Base-by-base conservation (phyloP, 169 alveolate species). In the Cryptosporidium sp. region DNA sequence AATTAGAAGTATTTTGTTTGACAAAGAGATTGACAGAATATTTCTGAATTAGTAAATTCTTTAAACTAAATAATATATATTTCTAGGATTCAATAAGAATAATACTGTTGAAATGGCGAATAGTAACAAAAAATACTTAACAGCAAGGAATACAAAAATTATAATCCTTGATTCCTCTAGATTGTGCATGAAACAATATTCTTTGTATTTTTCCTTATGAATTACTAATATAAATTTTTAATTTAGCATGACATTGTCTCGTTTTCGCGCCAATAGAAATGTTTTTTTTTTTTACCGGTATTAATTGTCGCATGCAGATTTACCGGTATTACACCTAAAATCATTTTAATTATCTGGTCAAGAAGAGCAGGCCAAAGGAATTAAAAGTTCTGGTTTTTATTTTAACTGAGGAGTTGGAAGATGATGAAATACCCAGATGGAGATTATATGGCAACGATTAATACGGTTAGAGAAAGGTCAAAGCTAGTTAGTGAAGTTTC, bases 1-100 rank as follows among this genome's bases (percentile, higher is more conserved):
- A n/a, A 95, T 96, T 73, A 94, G 98, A 48, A 72, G 94, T 72
- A 91, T 86, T 48, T 52, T 84, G 23, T 95, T 95, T 85, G 97
- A 95, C 45, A 42, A 70, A 18, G 95, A 86, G 16, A 84, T 94
- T 10, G 75, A 85, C 1, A 87, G 86, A 35, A 73, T 94, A 33
- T 94, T 94, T 68, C 85, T 89, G 53, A 65, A 52, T 53, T 85
- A 84, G 58, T 56, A 21, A 1, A 12, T 42, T 0, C 0, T 0
- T 1, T 5, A 1, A 42, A 42, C 16, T 39, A 42, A 45, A 14
- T 26, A 29, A 16, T 7, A 14, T 9, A 9, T 21, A 35, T 14
- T 31, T 18, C 21, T 33, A 26, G 75, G 1, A 8, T 3, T 48
- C 56, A 48, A 48, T 3, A 14, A 3, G 6, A 48, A 48, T 3